Evolutionary conservation across 129 eudicot genomes (phyloP).

Genomic region (Solidago caesia): DNA sequence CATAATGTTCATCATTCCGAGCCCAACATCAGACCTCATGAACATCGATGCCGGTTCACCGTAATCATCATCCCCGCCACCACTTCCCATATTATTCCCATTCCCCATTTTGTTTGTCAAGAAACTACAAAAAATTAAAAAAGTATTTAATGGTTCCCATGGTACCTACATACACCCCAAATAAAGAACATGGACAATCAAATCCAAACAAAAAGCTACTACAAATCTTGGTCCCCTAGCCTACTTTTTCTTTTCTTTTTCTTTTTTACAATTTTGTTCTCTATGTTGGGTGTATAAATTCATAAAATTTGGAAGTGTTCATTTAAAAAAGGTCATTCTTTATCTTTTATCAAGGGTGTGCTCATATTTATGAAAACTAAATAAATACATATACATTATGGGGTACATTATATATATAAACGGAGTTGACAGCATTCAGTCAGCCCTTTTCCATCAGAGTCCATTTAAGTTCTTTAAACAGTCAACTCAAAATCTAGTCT

Average conservation of each 20-base stretch:
- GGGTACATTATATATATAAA: too few species aligned
- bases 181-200: conserved; percentile 32
- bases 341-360: conserved; percentile 24
- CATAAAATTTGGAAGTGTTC: conserved; percentile 24
- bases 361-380: conserved; percentile 18
- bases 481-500: conserved; percentile 29
- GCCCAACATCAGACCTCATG: conserved; percentile 40
- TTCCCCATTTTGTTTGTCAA: conserved; percentile 25
- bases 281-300: conserved; percentile 1
- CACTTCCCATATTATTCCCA: conserved; percentile 14
- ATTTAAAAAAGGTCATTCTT: conserved; percentile 7
- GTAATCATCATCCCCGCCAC: conserved; percentile 7
- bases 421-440: conserved; percentile 16
- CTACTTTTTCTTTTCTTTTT: not conserved
- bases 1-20: conserved; percentile 45
- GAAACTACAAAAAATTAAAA: conserved; percentile 17
- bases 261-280: conserved; percentile 4
- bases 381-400: not conserved
- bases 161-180: conserved; percentile 44
- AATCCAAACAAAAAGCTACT: conserved; percentile 27
- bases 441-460: not conserved
- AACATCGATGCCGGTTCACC: conserved; percentile 15
- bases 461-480: conserved; percentile 22
- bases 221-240: conserved; percentile 38
- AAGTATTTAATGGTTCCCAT: conserved; percentile 40